Conservation (phyloP, 1,139 yeast species). For the Saccharomyces hybrid region DNA sequence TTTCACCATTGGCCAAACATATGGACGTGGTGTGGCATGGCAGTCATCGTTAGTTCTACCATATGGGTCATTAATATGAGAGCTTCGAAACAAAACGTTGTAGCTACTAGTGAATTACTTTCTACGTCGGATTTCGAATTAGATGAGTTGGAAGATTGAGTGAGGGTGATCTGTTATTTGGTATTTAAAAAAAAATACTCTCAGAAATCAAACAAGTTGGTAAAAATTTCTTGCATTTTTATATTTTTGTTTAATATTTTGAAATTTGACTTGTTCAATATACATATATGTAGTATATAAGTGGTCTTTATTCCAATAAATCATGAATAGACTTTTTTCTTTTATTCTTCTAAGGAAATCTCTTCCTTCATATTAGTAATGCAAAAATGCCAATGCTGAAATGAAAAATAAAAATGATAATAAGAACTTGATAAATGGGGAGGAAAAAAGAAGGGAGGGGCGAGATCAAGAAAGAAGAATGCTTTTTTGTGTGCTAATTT, state of each 20-base stretch:
- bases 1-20: constrained; percentile 70
- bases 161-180: background rate
- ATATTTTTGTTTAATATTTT: background rate
- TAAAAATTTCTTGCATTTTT: background rate
- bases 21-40: constrained; percentile 62
- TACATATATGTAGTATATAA: background rate
- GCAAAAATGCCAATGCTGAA: background rate
- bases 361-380: background rate
- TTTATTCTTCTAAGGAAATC: background rate
- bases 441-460: background rate
- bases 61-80: constrained; percentile 44
- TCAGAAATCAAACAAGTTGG: background rate
- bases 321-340: background rate
- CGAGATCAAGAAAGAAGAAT: background rate
- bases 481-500: background rate
- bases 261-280: background rate
- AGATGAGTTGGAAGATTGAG: background rate
- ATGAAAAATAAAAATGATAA: background rate
- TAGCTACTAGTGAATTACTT: background rate
- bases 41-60: constrained; percentile 62
- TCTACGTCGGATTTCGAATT: background rate
- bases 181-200: background rate
- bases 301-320: background rate
- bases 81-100: constrained; percentile 2
- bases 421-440: background rate